phyloP scores from a whole-genome alignment of 192 early-diverging fungal genomes.

The Linnemannia hyalina region DNA sequence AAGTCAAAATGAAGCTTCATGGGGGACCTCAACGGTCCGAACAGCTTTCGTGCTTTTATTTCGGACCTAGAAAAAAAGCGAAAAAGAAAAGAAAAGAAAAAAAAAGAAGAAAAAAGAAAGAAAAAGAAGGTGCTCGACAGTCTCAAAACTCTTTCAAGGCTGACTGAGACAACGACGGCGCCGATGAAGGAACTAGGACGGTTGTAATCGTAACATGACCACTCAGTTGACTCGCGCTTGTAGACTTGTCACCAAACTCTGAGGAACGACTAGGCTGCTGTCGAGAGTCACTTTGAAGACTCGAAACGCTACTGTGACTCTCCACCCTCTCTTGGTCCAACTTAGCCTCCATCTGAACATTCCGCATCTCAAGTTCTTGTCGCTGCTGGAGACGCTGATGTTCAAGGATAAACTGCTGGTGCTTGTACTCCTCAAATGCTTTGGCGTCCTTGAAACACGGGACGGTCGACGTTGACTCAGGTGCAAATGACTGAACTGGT shows the following conservation, averaged over 20 bases:
- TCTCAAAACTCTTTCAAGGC: not conserved
- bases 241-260: not conserved
- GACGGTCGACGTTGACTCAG: not conserved
- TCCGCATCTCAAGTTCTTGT: conserved; percentile 8
- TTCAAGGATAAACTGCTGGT: conserved; percentile 25
- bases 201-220: not conserved
- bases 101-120: no score
- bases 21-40: no score
- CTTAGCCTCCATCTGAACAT: no score
- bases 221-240: no score
- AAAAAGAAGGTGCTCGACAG: not conserved
- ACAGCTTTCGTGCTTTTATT: no score
- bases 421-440: conserved; percentile 33
- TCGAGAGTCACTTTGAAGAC: not conserved
- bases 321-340: not conserved
- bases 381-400: conserved; percentile 26
- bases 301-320: not conserved
- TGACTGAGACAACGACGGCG: not conserved
- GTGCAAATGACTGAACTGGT: not conserved
- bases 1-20: no score
- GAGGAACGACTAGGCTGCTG: not conserved
- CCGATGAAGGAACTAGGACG: not conserved
- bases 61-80: no score
- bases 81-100: not conserved
- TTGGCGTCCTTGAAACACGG: not conserved